Evolutionary conservation across 225 moss, liverwort and hornwort species (phyloP).

Genomic region (Climacium dendroides): DNA sequence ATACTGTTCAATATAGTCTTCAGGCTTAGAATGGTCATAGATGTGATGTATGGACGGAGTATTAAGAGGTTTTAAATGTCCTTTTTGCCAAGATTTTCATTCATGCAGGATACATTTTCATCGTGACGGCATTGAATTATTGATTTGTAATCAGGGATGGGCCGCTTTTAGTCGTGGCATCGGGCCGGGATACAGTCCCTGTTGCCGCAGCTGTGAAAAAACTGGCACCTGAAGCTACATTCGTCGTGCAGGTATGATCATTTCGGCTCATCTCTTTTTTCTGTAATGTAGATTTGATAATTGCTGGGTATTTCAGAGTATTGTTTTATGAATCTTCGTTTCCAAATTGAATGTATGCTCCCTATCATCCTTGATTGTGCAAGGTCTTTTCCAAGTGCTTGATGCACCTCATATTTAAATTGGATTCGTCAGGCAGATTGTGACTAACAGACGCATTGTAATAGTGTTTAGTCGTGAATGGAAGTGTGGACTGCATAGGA

Average conservation of each 20-base stretch:
- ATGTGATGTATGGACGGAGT: background rate
- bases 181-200: conserved; percentile 84
- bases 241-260: conserved; percentile 65
- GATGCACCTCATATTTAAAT: background rate
- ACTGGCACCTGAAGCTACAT: conserved; percentile 75
- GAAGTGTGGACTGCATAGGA: background rate
- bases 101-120: background rate
- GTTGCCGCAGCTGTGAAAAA: conserved; percentile 75
- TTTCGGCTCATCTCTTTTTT: background rate
- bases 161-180: conserved; percentile 92
- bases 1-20: background rate
- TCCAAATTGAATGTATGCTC: background rate
- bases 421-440: background rate
- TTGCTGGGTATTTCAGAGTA: background rate
- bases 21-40: background rate
- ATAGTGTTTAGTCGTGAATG: background rate
- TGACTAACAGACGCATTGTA: background rate
- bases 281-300: background rate
- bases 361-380: background rate
- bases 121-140: background rate
- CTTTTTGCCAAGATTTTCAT: background rate
- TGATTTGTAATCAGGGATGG: conserved; percentile 57
- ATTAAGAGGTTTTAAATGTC: background rate
- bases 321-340: background rate
- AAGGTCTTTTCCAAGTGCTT: background rate